Percentiles rank a stretch among this genome's conserved stretches.
phyloP scores from a whole-genome alignment of 2,329 filamentous ascomycete genomes.

The Colletotrichum falcatum region DNA sequence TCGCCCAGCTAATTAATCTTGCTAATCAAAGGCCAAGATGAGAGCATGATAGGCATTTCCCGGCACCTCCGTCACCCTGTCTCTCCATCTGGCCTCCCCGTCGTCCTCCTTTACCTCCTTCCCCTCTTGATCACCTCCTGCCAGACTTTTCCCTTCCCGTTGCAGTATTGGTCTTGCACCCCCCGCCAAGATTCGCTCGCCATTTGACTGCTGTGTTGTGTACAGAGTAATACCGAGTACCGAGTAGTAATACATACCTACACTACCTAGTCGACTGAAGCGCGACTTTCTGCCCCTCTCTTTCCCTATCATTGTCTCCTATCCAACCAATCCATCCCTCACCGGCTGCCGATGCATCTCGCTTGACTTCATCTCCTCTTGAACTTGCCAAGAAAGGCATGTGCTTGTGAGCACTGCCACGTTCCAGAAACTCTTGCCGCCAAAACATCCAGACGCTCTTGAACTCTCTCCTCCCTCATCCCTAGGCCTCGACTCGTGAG shows the following conservation, averaged over 20 bases:
- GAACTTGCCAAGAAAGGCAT: constrained; percentile 40
- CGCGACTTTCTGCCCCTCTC: constrained; percentile 24
- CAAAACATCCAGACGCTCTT: constrained; percentile 11
- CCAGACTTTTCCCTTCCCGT: constrained; percentile 15
- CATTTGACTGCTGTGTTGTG: constrained; percentile 25
- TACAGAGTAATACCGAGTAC: no score
- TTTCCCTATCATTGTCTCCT: constrained; percentile 20
- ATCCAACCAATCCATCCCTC: constrained; percentile 23
- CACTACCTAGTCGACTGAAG: constrained; percentile 18
- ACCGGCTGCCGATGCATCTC: constrained; percentile 22
- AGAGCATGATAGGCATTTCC: constrained; percentile 18
- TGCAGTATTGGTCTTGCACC: constrained; percentile 5
- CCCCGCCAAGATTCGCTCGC: constrained; percentile 29
- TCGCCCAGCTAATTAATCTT: constrained; percentile 27
- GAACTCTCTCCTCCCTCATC: constrained; percentile 12
- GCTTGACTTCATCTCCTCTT: constrained; percentile 34
- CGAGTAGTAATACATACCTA: no score
- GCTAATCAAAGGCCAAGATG: constrained; percentile 33
- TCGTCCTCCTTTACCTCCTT: constrained; percentile 26
- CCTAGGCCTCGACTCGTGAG: constrained; percentile 4
- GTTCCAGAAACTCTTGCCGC: constrained; percentile 9
- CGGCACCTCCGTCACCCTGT: constrained; percentile 21
- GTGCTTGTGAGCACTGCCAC: constrained; percentile 41
- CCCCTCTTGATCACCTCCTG: constrained; percentile 31
- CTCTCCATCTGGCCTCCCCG: constrained; percentile 19